Percentiles rank a stretch among this genome's conserved stretches.
Evolutionary conservation across 2,329 filamentous ascomycete species (phyloP).

Genomic region (Microcera coccophila): DNA sequence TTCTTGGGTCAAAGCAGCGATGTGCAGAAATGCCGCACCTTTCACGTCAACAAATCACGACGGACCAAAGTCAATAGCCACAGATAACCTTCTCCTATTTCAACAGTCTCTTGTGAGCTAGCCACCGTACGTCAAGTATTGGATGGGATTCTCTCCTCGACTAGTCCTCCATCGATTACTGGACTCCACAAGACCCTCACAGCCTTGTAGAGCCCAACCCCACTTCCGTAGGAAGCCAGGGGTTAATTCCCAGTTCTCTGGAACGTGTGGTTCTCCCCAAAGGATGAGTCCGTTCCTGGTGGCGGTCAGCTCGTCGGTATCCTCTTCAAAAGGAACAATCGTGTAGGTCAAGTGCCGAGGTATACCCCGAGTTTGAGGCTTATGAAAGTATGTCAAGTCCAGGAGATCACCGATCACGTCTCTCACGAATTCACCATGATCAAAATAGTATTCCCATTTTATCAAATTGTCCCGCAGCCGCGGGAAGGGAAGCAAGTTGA

Average conservation of each 20-base stretch:
- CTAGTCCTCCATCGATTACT: constrained; percentile 7
- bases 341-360: background rate
- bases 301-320: constrained; percentile 1
- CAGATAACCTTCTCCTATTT: background rate
- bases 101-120: no score
- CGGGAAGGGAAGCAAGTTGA: constrained; percentile 1
- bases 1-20: constrained; percentile 3
- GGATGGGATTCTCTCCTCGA: constrained; percentile 2
- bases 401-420: constrained; percentile 1
- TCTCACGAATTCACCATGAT: background rate
- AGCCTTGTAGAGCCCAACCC: constrained; percentile 7
- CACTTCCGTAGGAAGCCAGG: constrained; percentile 4
- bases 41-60: constrained; percentile 7
- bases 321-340: background rate
- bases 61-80: no score
- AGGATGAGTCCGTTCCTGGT: constrained; percentile 2
- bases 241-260: constrained; percentile 4
- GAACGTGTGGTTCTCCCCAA: constrained; percentile 6
- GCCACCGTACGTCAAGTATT: background rate
- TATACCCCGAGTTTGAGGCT: background rate
- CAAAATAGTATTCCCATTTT: background rate
- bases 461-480: constrained; percentile 3
- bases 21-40: background rate
- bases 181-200: constrained; percentile 1
- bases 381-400: background rate